A percentile compares a stretch with the other conserved stretches of the same genome.
phyloP scores from a whole-genome alignment of 2,329 filamentous ascomycete genomes.

The Talaromyces funiculosus region DNA sequence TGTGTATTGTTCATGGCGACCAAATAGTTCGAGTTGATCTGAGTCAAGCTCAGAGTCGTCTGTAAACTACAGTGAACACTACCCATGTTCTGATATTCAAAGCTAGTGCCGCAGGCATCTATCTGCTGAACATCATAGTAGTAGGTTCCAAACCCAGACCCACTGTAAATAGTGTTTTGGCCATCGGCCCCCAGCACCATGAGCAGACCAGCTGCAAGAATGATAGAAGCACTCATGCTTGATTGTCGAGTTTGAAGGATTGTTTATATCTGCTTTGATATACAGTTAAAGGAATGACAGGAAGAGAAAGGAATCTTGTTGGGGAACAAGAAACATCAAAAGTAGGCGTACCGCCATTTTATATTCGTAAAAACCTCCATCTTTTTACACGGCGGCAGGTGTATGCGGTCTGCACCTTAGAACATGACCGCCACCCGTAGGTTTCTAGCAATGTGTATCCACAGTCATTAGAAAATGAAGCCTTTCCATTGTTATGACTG shows the following conservation, averaged over 20 bases:
- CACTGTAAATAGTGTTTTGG: not conserved
- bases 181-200: not conserved
- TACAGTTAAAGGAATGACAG: not conserved
- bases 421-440: too few species aligned
- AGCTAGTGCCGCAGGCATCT: conserved; percentile 13
- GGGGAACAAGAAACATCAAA: too few species aligned
- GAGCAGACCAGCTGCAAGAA: conserved; percentile 6
- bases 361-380: too few species aligned
- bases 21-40: conserved; percentile 16
- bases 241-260: not conserved
- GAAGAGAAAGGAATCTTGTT: not conserved
- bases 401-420: too few species aligned
- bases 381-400: too few species aligned
- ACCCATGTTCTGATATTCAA: conserved; percentile 12
- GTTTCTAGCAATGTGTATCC: too few species aligned
- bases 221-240: not conserved
- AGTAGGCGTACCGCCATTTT: too few species aligned
- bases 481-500: too few species aligned
- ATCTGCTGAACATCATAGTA: conserved; percentile 16
- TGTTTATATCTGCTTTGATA: not conserved
- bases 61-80: conserved; percentile 11
- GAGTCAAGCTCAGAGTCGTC: conserved; percentile 5
- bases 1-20: conserved; percentile 18
- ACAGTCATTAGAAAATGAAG: too few species aligned
- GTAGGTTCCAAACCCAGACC: conserved; percentile 15